These are phyloP conservation scores for Deinandra increscens DNA, from an alignment of 129 eudicot species.

Conservation along the genomic window DNA sequence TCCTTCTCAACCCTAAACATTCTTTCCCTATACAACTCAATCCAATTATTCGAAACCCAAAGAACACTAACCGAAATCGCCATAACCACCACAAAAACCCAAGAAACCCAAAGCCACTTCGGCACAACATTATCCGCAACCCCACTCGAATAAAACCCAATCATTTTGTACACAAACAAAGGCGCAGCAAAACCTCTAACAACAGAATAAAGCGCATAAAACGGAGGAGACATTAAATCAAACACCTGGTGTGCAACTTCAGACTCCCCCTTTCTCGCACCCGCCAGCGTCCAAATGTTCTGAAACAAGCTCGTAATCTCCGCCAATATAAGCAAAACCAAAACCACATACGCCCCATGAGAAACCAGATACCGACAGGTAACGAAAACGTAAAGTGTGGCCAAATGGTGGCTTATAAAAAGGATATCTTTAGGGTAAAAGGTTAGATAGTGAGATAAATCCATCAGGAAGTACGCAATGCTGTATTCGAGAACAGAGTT, in stretches of 20 bases:
- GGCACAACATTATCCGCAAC: conserved; percentile 61
- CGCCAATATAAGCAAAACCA: conserved; percentile 57
- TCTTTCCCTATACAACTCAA: conserved; percentile 58
- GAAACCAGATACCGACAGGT: conserved; percentile 59
- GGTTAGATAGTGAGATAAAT: conserved; percentile 56
- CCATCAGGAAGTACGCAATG: conserved; percentile 79
- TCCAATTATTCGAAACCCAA: conserved; percentile 76
- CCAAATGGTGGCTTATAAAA: conserved; percentile 77
- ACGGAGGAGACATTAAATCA: conserved; percentile 53
- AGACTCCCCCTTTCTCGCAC: conserved; percentile 50
- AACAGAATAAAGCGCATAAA: conserved; percentile 60
- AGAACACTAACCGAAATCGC: conserved; percentile 74
- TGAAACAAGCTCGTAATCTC: conserved; percentile 85
- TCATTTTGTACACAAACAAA: conserved; percentile 60
- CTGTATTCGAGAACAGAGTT: conserved; percentile 75
- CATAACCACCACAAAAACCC: conserved; percentile 65
- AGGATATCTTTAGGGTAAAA: conserved; percentile 64
- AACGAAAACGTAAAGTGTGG: conserved; percentile 69
- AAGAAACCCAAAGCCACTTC: conserved; percentile 81
- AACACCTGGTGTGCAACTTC: conserved; percentile 57
- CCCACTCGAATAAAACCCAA: conserved; percentile 55
- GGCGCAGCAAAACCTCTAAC: conserved; percentile 81
- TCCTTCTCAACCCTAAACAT: conserved; percentile 31
- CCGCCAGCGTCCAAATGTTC: conserved; percentile 82
- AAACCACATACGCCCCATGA: conserved; percentile 68